Percentiles rank a stretch among this genome's conserved stretches.
phyloP scores from a whole-genome alignment of 2,329 filamentous ascomycete genomes.

The Penicillium griseofulvum region DNA sequence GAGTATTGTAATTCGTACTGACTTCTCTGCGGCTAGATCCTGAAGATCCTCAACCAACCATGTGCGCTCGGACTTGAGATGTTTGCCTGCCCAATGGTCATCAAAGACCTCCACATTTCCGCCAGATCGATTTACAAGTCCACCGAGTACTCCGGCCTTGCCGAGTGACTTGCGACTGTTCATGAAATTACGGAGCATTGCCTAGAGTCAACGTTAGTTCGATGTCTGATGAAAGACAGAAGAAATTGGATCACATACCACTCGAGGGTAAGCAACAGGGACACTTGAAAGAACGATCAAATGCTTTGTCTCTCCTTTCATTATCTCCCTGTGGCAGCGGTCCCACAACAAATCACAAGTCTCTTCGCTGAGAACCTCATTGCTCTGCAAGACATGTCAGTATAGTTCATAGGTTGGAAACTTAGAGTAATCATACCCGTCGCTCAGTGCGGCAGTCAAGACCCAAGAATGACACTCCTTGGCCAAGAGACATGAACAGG shows the following conservation, averaged over 20 bases:
- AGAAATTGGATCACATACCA: conserved; percentile 53
- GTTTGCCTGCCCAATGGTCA: conserved; percentile 96
- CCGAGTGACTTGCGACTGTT: conserved; percentile 87
- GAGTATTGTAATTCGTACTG: conserved; percentile 84
- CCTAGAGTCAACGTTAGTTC: conserved; percentile 50
- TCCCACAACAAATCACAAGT: conserved; percentile 88
- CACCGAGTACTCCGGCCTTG: conserved; percentile 74
- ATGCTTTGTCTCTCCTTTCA: conserved; percentile 82
- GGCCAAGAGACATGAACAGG: conserved; percentile 79
- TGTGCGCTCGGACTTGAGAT: conserved; percentile 86
- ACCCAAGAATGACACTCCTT: conserved; percentile 75
- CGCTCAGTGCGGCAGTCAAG: conserved; percentile 90
- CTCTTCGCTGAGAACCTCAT: conserved; percentile 74
- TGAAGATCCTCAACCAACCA: conserved; percentile 88
- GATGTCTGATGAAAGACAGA: conserved; percentile 10
- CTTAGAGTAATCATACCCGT: conserved; percentile 50
- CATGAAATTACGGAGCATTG: conserved; percentile 65
- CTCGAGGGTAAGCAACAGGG: conserved; percentile 74
- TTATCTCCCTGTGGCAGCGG: conserved; percentile 75
- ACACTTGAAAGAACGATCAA: conserved; percentile 83
- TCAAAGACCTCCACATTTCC: conserved; percentile 89
- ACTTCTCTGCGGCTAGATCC: conserved; percentile 88
- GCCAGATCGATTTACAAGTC: conserved; percentile 83
- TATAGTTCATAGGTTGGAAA: neutral
- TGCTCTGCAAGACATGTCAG: conserved; percentile 48